These are phyloP conservation scores for Kluyveromyces sp. DNA, from an alignment of 1,139 yeast genomes.

Conservation along the genomic window DNA sequence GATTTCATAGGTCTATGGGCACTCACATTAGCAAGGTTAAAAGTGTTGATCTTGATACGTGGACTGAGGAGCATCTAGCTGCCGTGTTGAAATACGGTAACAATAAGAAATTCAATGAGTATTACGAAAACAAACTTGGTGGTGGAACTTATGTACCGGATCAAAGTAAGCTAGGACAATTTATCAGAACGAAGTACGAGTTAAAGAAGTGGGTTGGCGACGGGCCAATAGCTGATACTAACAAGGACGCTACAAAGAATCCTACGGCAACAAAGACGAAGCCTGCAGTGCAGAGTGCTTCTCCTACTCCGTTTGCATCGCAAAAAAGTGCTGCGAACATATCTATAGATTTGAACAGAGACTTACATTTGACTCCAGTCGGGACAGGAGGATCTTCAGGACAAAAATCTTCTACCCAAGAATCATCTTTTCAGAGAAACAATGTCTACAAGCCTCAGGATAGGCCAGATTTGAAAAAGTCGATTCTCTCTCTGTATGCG, in stretches of 20 bases:
- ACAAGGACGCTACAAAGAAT: background rate
- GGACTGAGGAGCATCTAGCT: conserved; percentile 90
- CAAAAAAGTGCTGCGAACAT: no score
- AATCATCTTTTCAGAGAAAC: background rate
- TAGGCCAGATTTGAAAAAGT: conserved; percentile 80
- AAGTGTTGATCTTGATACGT: conserved; percentile 88
- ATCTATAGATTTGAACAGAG: background rate
- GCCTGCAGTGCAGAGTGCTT: no score
- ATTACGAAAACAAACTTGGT: conserved; percentile 70
- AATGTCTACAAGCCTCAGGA: conserved; percentile 9
- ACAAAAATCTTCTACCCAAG: background rate
- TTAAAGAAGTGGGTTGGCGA: conserved; percentile 68
- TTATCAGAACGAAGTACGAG: conserved; percentile 86
- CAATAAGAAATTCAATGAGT: conserved; percentile 53
- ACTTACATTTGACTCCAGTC: background rate
- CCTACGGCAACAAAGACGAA: conserved; percentile 8
- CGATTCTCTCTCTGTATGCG: conserved; percentile 82
- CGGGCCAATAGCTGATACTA: background rate
- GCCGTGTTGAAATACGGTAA: conserved; percentile 87
- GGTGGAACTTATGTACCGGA: conserved; percentile 63
- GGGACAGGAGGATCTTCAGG: conserved; percentile 4
- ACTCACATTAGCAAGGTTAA: conserved; percentile 84
- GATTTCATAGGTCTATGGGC: conserved; percentile 91
- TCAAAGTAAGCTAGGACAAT: conserved; percentile 78
- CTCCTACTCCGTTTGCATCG: no score